phyloP scores from a whole-genome alignment of 1,284 basidiomycete species.

The Rhodofomes roseus region DNA sequence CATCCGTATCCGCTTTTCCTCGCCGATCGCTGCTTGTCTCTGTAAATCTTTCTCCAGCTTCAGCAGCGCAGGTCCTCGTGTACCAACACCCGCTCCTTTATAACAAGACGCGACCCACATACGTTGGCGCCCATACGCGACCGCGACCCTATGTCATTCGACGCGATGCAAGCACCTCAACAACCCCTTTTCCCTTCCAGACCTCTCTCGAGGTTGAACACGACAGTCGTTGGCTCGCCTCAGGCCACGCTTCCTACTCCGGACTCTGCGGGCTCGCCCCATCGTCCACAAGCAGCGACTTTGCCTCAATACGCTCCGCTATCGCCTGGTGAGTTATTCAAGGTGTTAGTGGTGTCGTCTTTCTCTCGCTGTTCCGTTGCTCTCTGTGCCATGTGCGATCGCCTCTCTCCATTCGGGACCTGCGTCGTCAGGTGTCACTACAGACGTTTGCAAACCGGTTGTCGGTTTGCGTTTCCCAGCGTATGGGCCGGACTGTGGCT shows the following conservation, averaged over 20 bases:
- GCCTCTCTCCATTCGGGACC: too few species aligned
- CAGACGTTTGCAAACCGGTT: too few species aligned
- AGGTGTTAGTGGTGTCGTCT: not conserved
- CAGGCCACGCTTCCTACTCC: not conserved
- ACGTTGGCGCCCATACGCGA: not conserved
- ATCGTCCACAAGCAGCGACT: not conserved
- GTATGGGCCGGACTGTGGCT: too few species aligned
- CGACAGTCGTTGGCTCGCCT: not conserved
- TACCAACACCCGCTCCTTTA: not conserved
- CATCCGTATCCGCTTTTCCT: not conserved
- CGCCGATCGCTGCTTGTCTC: not conserved
- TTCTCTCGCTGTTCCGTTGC: not conserved
- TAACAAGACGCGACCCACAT: not conserved
- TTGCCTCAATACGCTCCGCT: not conserved
- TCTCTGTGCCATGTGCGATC: not conserved
- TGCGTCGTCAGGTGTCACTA: too few species aligned
- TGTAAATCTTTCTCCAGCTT: not conserved
- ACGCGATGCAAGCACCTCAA: not conserved
- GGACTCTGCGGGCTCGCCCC: not conserved
- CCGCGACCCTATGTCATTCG: not conserved
- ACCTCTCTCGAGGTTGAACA: not conserved
- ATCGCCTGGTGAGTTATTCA: not conserved
- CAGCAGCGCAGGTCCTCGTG: too few species aligned
- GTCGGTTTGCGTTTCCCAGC: too few species aligned
- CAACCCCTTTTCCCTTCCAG: too few species aligned